Evolutionary conservation across 768 basidiomycete genomes (phyloP).

Genomic region (Podaxis carcinomalis): DNA sequence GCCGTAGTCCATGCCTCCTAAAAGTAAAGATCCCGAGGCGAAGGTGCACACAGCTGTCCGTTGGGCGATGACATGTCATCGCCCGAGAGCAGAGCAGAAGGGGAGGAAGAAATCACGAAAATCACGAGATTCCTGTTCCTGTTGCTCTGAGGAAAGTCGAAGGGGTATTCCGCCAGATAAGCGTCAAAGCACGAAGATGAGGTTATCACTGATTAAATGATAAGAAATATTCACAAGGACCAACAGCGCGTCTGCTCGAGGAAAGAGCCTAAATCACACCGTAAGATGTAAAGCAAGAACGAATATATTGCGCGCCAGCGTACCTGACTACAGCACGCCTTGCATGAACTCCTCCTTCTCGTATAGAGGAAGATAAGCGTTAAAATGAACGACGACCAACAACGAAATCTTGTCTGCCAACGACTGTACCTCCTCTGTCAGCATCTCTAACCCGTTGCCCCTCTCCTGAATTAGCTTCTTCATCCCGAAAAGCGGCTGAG

Average conservation of each 20-base stretch:
- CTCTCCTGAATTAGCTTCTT: constrained; percentile 18
- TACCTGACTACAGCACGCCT: constrained; percentile 7
- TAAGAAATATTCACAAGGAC: not conserved
- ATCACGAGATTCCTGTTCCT: not conserved
- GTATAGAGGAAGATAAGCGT: constrained; percentile 75
- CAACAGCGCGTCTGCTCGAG: not conserved
- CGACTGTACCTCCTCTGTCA: constrained; percentile 63
- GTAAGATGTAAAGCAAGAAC: not conserved
- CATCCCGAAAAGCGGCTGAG: not conserved
- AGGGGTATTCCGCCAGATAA: constrained; percentile 1
- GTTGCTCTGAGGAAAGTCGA: not conserved
- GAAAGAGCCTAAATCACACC: not conserved
- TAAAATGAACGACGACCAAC: constrained; percentile 69
- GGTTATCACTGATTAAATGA: not conserved
- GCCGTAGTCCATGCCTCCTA: not conserved
- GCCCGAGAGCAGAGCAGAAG: not conserved
- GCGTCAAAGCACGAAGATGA: not conserved
- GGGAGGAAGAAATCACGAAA: not conserved
- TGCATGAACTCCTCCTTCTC: constrained; percentile 55
- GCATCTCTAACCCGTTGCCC: constrained; percentile 65
- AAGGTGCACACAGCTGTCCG: not conserved
- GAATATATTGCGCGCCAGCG: not conserved
- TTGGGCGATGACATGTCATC: not conserved
- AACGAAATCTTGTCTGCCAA: constrained; percentile 71
- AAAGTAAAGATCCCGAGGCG: not conserved